phyloP scores from a whole-genome alignment of 306 rosid genomes.

The Erythrophleum fordii region DNA sequence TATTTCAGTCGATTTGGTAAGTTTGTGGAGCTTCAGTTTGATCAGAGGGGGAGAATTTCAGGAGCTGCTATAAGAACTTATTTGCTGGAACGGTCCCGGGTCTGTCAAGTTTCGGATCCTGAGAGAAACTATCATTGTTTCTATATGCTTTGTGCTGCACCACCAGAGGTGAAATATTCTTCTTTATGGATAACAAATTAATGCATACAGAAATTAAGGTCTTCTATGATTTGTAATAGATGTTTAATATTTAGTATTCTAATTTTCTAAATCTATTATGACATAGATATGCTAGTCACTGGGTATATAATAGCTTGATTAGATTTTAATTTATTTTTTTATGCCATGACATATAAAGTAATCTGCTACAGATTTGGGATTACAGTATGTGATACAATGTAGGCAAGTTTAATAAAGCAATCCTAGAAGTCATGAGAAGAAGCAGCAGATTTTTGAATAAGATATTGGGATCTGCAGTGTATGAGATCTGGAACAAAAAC shows the following conservation, averaged over 20 bases:
- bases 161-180: slow-evolving; percentile 64
- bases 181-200: slow-evolving; percentile 7
- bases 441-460: no score
- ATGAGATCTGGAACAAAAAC: neutral
- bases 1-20: slow-evolving; percentile 96
- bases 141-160: slow-evolving; percentile 98
- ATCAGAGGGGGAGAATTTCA: slow-evolving; percentile 81
- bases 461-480: no score
- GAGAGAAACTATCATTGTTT: slow-evolving; percentile 99
- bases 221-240: slow-evolving; percentile 1
- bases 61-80: slow-evolving; percentile 99
- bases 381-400: neutral
- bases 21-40: slow-evolving; percentile 98
- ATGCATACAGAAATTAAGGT: slow-evolving; percentile 11
- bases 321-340: no score
- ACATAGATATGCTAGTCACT: neutral
- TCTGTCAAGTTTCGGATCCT: slow-evolving; percentile 97
- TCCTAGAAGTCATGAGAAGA: neutral
- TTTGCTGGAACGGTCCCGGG: slow-evolving; percentile 90
- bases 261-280: neutral
- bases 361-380: neutral
- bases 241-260: neutral
- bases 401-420: neutral
- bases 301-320: no score
- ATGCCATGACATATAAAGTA: neutral